phyloP scores from a whole-genome alignment of 2,329 filamentous ascomycete genomes.

The Monosporascus sp. region DNA sequence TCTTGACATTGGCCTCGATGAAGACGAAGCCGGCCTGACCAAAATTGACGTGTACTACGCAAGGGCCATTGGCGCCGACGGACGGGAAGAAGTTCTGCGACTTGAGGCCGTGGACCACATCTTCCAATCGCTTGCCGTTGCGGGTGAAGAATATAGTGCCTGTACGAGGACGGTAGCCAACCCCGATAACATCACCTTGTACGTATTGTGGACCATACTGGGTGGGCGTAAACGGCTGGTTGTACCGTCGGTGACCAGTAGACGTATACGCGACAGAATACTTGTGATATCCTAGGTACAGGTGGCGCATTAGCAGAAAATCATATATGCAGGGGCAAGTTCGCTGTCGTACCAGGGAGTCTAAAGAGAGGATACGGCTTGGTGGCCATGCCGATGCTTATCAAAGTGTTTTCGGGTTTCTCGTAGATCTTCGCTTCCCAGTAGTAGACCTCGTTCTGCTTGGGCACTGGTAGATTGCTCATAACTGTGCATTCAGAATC shows the following conservation, averaged over 20 bases:
- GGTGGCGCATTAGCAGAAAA: constrained; percentile 10
- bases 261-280: constrained; percentile 89
- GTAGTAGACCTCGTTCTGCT: constrained; percentile 99
- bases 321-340: constrained; percentile 3
- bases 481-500: constrained; percentile 97
- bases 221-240: constrained; percentile 81
- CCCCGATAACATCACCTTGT: constrained; percentile 92
- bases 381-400: constrained; percentile 91
- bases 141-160: constrained; percentile 97
- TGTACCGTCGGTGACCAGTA: constrained; percentile 77
- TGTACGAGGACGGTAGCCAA: constrained; percentile 89
- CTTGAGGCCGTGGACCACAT: constrained; percentile 88
- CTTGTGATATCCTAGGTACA: constrained; percentile 72
- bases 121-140: constrained; percentile 95
- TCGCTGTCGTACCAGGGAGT: constrained; percentile 68
- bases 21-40: constrained; percentile 98
- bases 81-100: constrained; percentile 96
- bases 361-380: constrained; percentile 96
- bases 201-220: constrained; percentile 78
- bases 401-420: constrained; percentile 80
- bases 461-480: constrained; percentile 92
- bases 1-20: constrained; percentile 99
- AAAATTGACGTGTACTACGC: constrained; percentile 92
- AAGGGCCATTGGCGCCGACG: constrained; percentile 91
- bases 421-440: constrained; percentile 99